Percentiles rank a stretch among this genome's conserved stretches.
Conservation (phyloP, 2,329 filamentous ascomycete species). For the Aspergillus sp. region DNA sequence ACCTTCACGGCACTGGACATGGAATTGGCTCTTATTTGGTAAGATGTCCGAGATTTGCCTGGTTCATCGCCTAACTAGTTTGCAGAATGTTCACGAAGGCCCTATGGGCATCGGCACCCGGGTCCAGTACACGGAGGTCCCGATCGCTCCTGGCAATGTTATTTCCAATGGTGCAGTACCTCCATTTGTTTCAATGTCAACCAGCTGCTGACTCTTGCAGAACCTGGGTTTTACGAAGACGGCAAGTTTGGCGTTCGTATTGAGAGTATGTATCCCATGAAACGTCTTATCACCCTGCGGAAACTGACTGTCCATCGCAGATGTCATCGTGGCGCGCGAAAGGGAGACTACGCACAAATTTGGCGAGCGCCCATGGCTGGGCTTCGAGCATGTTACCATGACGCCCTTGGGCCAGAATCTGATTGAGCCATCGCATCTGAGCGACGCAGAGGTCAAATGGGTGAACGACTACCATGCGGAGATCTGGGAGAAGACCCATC, state of each 20-base stretch:
- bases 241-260: slow-evolving; percentile 90
- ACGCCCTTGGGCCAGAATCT: slow-evolving; percentile 86
- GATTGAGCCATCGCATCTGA: slow-evolving; percentile 66
- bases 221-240: slow-evolving; percentile 96
- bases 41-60: slow-evolving; percentile 5
- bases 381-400: slow-evolving; percentile 97
- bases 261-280: slow-evolving; percentile 50
- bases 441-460: slow-evolving; percentile 67
- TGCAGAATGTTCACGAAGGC: slow-evolving; percentile 82
- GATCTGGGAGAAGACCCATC: slow-evolving; percentile 70
- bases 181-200: background rate
- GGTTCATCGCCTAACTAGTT: slow-evolving; percentile 8
- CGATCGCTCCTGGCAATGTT: slow-evolving; percentile 84
- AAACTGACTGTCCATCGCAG: slow-evolving; percentile 19
- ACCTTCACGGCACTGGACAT: slow-evolving; percentile 91
- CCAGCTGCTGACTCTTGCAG: slow-evolving; percentile 28
- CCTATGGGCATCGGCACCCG: slow-evolving; percentile 93
- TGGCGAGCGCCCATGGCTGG: slow-evolving; percentile 86
- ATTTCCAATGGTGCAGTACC: slow-evolving; percentile 59
- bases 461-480: slow-evolving; percentile 77
- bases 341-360: slow-evolving; percentile 80
- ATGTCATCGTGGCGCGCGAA: slow-evolving; percentile 83
- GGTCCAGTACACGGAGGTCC: slow-evolving; percentile 82
- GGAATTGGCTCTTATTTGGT: slow-evolving; percentile 82
- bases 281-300: background rate